Evolutionary conservation across 768 basidiomycete species (phyloP), one percentile per base, ranked within the genome.

Genomic region (Krasilnikovozyma curviuscula): DNA sequence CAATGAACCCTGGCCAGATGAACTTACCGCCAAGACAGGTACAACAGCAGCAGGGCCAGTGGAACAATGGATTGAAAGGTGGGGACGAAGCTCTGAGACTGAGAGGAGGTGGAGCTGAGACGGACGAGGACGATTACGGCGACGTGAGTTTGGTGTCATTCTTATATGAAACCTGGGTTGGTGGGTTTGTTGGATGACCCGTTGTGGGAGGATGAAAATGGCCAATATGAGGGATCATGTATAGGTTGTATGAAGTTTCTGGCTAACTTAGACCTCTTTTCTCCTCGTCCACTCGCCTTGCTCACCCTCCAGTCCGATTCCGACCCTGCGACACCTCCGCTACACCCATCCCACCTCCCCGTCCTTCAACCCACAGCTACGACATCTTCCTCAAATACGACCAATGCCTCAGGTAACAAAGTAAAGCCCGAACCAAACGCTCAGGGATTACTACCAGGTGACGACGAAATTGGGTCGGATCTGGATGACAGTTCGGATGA

Each of bases 401-500:
- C 46, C 23, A 39, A 24, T 13, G 33, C 13, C 14, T 46, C 43
- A 28, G 50, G 19, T 16, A n/a, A n/a, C n/a, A n/a, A n/a, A n/a
- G 40, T 38, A 3, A 40, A 10, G 18, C 50, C 54, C 3, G 57
- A 63, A 39, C 61, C 65, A 1, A 65, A 67, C 47, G 65, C 58
- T 23, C 60, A 63, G 16, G 66, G 65, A 29, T 56, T 60, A 52
- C 56, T 61, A 44, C 66, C 63, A 5, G 65, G 66, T 12, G 63
- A 64, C 27, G 91, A 98, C 60, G 81, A 79, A 14, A 97, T 98
- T 63, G 91, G 89, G 59, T 91, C 85, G 47, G 93, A 98, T 59
- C 66, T 98, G 38, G 93, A 98, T 66, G 89, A 95, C 61, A 83
- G 83, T 0, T 70, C 71, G 30, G 69, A 70, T 25, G 89, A 93